Percentiles rank a stretch among this genome's conserved stretches.
Evolutionary conservation across 129 eudicot genomes (phyloP).

Genomic region (Artemisia argyi): DNA sequence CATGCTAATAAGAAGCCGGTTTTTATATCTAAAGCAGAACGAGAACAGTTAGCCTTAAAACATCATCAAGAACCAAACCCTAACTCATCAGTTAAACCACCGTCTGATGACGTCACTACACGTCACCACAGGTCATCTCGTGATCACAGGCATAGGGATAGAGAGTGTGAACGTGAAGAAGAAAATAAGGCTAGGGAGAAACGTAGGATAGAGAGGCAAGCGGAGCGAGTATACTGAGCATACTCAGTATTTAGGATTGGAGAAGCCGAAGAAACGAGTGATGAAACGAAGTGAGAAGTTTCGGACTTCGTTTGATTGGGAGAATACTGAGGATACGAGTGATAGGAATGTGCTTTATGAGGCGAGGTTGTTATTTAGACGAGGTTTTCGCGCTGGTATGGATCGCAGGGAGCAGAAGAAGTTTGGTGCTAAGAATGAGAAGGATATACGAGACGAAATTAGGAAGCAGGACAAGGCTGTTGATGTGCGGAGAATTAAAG

Average conservation of each 20-base stretch:
- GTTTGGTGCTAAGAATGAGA: conserved; percentile 54
- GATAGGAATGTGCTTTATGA: conserved; percentile 57
- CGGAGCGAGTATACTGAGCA: conserved; percentile 46
- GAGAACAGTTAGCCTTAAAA: conserved; percentile 56
- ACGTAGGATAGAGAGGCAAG: conserved; percentile 40
- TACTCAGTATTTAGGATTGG: conserved; percentile 53
- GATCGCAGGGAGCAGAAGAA: conserved; percentile 66
- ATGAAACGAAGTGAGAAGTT: conserved; percentile 69
- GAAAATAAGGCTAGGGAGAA: conserved; percentile 45
- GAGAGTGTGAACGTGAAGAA: conserved; percentile 49
- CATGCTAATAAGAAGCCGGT: conserved; percentile 47
- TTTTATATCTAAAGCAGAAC: conserved; percentile 51
- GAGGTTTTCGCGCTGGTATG: conserved; percentile 65
- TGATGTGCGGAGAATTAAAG: no score
- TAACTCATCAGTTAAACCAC: conserved; percentile 29
- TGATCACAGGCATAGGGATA: conserved; percentile 35
- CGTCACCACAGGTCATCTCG: conserved; percentile 33
- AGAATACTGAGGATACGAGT: conserved; percentile 64
- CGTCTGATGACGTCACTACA: conserved; percentile 26
- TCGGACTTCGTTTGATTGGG: conserved; percentile 60
- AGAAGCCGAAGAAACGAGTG: conserved; percentile 57
- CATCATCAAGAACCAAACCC: conserved; percentile 39
- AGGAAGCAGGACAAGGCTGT: conserved; percentile 37
- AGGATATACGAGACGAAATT: conserved; percentile 53
- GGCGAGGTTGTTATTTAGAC: conserved; percentile 49